These are phyloP conservation scores for Sclerotinia subarctica DNA, from an alignment of 2,329 filamentous ascomycete genomes.

Conservation along the genomic window DNA sequence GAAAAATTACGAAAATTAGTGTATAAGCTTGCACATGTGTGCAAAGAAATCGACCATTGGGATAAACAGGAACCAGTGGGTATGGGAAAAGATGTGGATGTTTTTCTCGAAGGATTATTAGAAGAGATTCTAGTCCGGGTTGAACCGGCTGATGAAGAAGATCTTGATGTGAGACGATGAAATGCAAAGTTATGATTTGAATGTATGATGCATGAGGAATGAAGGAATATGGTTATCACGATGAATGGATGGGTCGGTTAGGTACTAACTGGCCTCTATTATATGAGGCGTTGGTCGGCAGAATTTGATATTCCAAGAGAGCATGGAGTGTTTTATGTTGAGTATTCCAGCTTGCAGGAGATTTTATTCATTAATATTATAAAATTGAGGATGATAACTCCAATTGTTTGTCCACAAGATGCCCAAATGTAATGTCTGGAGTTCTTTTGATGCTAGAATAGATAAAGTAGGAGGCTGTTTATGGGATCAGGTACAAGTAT, in stretches of 20 bases:
- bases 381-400: conserved; percentile 1
- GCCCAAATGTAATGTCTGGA: too few species aligned
- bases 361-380: background rate
- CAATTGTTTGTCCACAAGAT: too few species aligned
- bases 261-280: conserved; percentile 15
- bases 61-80: conserved; percentile 85
- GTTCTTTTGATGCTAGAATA: background rate
- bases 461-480: background rate
- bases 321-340: conserved; percentile 1
- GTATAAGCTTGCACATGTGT: conserved; percentile 76
- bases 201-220: conserved; percentile 13
- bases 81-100: conserved; percentile 87
- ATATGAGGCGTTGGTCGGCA: conserved; percentile 19
- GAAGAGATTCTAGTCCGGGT: conserved; percentile 92
- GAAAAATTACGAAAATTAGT: conserved; percentile 80
- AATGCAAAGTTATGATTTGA: conserved; percentile 15
- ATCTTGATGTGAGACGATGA: conserved; percentile 31
- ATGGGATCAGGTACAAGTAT: too few species aligned
- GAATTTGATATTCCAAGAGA: conserved; percentile 15
- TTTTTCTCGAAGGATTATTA: conserved; percentile 85
- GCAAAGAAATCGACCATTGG: conserved; percentile 85
- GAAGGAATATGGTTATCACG: background rate
- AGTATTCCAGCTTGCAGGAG: background rate
- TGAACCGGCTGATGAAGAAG: conserved; percentile 64
- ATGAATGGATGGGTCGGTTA: conserved; percentile 19